A percentile compares a stretch with the other conserved stretches of the same genome.
Evolutionary conservation across 345 rosid species (phyloP).

Genomic region (Salix dunnii): DNA sequence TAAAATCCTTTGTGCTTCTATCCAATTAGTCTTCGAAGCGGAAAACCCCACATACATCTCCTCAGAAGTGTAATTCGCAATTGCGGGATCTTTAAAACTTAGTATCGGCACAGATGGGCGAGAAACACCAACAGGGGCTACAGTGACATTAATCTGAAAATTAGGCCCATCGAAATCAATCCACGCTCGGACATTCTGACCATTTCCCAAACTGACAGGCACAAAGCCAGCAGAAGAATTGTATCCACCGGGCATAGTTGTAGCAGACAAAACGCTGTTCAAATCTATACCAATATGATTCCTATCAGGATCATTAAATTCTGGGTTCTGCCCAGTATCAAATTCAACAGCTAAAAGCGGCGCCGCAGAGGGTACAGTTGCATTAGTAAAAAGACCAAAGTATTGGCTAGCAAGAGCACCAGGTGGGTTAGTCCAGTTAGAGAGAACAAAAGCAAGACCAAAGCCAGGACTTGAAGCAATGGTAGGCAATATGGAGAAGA

Average conservation of each 20-base stretch:
- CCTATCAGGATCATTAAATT: slow-evolving; percentile 57
- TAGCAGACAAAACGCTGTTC: slow-evolving; percentile 45
- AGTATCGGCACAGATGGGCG: slow-evolving; percentile 61
- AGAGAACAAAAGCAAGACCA: slow-evolving; percentile 81
- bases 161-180: slow-evolving; percentile 65
- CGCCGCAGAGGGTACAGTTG: slow-evolving; percentile 34
- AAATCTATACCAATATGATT: slow-evolving; percentile 79
- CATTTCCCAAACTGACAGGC: slow-evolving; percentile 54
- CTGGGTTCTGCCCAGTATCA: slow-evolving; percentile 64
- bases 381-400: slow-evolving; percentile 61
- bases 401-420: slow-evolving; percentile 64
- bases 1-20: slow-evolving; percentile 61
- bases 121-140: slow-evolving; percentile 65
- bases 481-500: slow-evolving; percentile 44
- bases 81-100: slow-evolving; percentile 44
- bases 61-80: slow-evolving; percentile 69
- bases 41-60: slow-evolving; percentile 86
- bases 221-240: slow-evolving; percentile 53
- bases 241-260: slow-evolving; percentile 43
- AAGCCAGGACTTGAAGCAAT: slow-evolving; percentile 72
- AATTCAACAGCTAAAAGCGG: slow-evolving; percentile 80
- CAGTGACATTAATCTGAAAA: slow-evolving; percentile 64
- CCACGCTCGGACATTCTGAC: slow-evolving; percentile 80
- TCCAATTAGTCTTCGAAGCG: slow-evolving; percentile 65
- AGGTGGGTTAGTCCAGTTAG: slow-evolving; percentile 70